These are phyloP conservation scores for Epichloe typhina DNA, from an alignment of 2,329 filamentous ascomycete genomes.

Conservation along the genomic window DNA sequence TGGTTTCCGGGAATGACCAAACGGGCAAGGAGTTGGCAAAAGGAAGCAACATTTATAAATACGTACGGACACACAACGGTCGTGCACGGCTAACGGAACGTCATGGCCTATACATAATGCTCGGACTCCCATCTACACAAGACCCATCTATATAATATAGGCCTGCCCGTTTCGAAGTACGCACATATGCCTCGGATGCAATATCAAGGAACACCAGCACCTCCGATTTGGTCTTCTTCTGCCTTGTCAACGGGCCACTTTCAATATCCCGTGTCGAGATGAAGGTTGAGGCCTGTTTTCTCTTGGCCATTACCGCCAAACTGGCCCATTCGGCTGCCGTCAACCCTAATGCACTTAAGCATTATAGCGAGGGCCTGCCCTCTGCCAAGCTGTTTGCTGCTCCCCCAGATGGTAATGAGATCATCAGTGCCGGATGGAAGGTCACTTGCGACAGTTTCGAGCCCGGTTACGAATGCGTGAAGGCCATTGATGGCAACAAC, in stretches of 20 bases:
- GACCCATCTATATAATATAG: too few relatives aligned
- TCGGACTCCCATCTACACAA: too few relatives aligned
- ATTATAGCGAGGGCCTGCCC: background rate
- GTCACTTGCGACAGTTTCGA: constrained; percentile 17
- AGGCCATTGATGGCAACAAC: constrained; percentile 16
- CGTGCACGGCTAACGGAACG: too few relatives aligned
- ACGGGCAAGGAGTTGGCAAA: too few relatives aligned
- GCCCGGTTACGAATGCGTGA: constrained; percentile 15
- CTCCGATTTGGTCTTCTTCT: background rate
- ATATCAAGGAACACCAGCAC: too few relatives aligned
- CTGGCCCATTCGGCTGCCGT: background rate
- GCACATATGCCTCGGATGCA: too few relatives aligned
- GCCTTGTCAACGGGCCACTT: background rate
- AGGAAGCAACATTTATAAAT: too few relatives aligned
- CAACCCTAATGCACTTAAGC: background rate
- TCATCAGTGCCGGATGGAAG: constrained; percentile 11
- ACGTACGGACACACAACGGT: too few relatives aligned
- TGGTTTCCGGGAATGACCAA: too few relatives aligned
- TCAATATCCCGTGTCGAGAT: background rate
- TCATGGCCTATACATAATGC: too few relatives aligned
- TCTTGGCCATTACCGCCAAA: background rate
- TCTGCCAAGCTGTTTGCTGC: constrained; percentile 4
- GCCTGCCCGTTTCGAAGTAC: too few relatives aligned
- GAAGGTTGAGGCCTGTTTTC: background rate
- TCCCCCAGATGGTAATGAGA: constrained; percentile 1